Evolutionary conservation across 805 yeast genomes (phyloP).

Genomic region (Kluyveromyces starmeri): DNA sequence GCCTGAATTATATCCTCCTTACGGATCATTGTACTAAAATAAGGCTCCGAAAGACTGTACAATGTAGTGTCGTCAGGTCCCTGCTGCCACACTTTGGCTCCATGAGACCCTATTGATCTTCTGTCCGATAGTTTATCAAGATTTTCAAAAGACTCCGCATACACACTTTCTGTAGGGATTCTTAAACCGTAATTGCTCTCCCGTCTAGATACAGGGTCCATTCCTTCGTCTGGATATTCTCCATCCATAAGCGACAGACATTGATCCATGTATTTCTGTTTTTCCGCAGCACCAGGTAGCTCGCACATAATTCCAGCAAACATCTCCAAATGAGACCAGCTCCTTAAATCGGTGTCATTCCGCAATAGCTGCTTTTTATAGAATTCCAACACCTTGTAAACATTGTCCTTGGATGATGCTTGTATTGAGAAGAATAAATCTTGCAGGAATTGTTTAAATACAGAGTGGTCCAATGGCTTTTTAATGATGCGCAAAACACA

Average conservation of each 20-base stretch:
- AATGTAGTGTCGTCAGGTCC: constrained; percentile 13
- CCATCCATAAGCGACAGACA: background rate
- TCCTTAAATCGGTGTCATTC: background rate
- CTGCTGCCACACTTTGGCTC: constrained; percentile 1
- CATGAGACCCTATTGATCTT: constrained; percentile 29
- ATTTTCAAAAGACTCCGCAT: constrained; percentile 35
- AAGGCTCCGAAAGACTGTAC: constrained; percentile 19
- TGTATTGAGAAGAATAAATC: constrained; percentile 1
- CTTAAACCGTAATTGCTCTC: background rate
- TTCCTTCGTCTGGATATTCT: background rate
- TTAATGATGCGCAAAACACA: constrained; percentile 3
- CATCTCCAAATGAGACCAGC: constrained; percentile 2
- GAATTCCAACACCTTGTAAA: background rate
- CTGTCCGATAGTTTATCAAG: constrained; percentile 32
- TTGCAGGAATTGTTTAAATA: background rate
- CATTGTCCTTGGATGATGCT: constrained; percentile 3
- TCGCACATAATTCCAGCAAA: constrained; percentile 2
- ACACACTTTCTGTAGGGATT: constrained; percentile 12
- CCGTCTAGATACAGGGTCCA: background rate
- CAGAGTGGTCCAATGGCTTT: background rate
- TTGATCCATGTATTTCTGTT: constrained; percentile 1
- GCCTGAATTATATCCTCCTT: constrained; percentile 38
- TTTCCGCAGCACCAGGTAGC: constrained; percentile 2
- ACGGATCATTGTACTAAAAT: constrained; percentile 28
- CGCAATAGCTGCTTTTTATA: background rate